A percentile compares a stretch with the other conserved stretches of the same genome.
Evolutionary conservation across 2,329 filamentous ascomycete species (phyloP).

Genomic region (Trichoderma sp.): DNA sequence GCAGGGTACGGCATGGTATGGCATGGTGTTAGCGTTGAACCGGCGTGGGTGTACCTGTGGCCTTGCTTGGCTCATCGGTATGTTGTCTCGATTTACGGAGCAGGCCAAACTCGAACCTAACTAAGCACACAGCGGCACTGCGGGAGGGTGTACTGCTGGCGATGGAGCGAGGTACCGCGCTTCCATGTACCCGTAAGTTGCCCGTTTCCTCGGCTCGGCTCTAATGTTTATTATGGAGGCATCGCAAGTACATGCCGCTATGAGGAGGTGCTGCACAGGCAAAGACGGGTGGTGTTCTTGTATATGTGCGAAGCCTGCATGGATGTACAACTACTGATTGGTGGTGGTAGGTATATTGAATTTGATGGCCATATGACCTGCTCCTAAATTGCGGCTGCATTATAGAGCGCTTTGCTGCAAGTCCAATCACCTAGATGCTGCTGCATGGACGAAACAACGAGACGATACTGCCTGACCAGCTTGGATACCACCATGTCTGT

Average conservation of each 20-base stretch:
- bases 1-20: constrained; percentile 5
- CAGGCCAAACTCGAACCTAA: neutral
- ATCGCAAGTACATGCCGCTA: neutral
- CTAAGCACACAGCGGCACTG: neutral
- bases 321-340: neutral
- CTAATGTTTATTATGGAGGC: neutral
- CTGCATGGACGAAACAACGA: neutral
- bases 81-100: constrained; percentile 18
- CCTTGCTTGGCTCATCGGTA: constrained; percentile 13
- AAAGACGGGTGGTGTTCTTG: neutral
- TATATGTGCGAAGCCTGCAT: constrained; percentile 3
- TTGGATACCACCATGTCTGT: neutral
- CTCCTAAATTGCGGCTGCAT: constrained; percentile 18
- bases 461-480: neutral
- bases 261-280: neutral
- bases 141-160: constrained; percentile 21
- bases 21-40: neutral
- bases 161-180: neutral
- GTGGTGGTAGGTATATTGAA: neutral
- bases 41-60: neutral
- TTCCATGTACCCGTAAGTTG: constrained; percentile 6
- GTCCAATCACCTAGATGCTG: neutral
- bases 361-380: constrained; percentile 20
- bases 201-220: constrained; percentile 14
- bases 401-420: neutral